Evolutionary conservation across 106 monocot genomes (phyloP), one percentile per base, ranked within the genome.

Genomic region (Allium cepa): DNA sequence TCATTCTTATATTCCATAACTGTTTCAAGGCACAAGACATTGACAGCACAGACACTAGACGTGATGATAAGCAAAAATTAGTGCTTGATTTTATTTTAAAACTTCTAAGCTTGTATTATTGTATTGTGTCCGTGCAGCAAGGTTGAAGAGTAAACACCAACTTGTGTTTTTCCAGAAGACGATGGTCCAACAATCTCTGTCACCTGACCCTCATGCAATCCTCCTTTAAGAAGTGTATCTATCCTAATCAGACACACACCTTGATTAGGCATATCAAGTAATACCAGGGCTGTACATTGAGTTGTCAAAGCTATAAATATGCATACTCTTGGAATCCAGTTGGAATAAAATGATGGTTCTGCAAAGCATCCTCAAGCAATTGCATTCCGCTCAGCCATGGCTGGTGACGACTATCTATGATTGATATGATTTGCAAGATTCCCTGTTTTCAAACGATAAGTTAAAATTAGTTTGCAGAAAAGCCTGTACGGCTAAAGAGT

Each of bases 81-180:
- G 36, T 36, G 36, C 5, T 36, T 36, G 36, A 36, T 36, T 36
- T 0, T 36, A 36, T 36, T 36, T 1, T 36, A 36, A 22, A 22
- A 22, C 22, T 22, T 22, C 22, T 22, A 22, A 22, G 36, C 36
- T 36, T 36, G 36, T 5, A 36, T 36, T 36, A 36, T 36, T 36
- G 36, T 36, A 4, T 36, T 36, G 36, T 36, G 36, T 36, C 36
- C 3, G 36, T 36, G 5, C 36, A 36, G 49, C 27, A 45, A 13
- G 52, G 47, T 26, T 50, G 57, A 53, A 28, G 48, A 22, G 67
- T 17, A 53, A n/a, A 62, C 10, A 62, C 75, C 71, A 74, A 99
- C 93, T 70, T 99, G 93, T 62, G 99, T 99, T 85, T 99, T 99
- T 28, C 93, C 99, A 62, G 85, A 90, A 53, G 99, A 93, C 11